Evolutionary conservation across 2,329 filamentous ascomycete genomes (phyloP).

Genomic region (Claviceps fusiformis): DNA sequence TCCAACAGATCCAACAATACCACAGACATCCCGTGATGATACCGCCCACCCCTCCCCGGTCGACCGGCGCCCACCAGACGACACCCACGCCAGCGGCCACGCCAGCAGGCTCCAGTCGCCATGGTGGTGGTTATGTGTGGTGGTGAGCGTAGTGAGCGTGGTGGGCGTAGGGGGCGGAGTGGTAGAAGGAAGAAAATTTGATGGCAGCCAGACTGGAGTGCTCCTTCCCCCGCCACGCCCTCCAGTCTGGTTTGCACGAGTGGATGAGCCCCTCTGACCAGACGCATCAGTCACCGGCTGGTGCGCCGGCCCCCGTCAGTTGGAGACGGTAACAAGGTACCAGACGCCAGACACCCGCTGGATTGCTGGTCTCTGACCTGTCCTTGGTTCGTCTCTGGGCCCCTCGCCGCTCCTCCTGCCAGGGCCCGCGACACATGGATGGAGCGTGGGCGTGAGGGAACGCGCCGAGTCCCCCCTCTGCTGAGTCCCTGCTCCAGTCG

Average conservation of each 20-base stretch:
- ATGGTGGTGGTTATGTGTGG: not conserved
- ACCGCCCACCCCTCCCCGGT: not conserved
- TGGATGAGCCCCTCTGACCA: too few species aligned
- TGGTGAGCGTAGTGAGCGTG: too few species aligned
- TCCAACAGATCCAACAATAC: not conserved
- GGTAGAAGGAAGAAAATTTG: not conserved
- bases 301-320: not conserved
- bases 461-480: not conserved
- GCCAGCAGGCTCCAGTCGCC: not conserved
- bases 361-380: not conserved
- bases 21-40: too few species aligned
- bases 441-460: not conserved
- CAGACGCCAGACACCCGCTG: not conserved
- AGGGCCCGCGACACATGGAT: constrained; percentile 1
- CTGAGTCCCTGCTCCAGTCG: too few species aligned
- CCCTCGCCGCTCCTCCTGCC: constrained; percentile 2
- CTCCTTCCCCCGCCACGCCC: not conserved
- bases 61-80: not conserved
- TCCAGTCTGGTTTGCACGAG: too few species aligned
- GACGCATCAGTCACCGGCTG: constrained; percentile 1
- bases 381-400: not conserved
- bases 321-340: not conserved
- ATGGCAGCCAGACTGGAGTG: too few species aligned
- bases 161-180: too few species aligned
- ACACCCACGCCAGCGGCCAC: not conserved